Conservation (phyloP, 805 yeast species). For the Tetrapisispora namnaoensis region DNA sequence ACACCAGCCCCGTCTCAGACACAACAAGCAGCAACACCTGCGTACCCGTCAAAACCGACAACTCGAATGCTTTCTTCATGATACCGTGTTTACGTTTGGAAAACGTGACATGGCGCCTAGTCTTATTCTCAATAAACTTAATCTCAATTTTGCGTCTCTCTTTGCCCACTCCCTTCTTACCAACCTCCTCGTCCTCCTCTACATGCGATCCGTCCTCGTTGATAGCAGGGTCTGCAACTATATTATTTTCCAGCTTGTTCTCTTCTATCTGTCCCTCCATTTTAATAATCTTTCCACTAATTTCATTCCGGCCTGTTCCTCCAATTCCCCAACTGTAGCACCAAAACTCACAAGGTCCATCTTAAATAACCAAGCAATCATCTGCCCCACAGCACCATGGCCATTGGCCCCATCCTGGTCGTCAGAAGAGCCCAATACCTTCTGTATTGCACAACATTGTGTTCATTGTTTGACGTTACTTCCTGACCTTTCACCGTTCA, state of each 20-base stretch:
- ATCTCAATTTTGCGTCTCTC: constrained; percentile 88
- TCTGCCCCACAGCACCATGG: no score
- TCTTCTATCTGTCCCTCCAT: neutral
- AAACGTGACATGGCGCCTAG: constrained; percentile 93
- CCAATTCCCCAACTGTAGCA: no score
- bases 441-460: no score
- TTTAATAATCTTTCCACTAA: neutral
- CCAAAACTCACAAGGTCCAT: no score
- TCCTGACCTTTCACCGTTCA: no score
- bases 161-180: constrained; percentile 19
- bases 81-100: constrained; percentile 97
- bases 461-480: no score
- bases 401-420: no score
- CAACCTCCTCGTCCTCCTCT: neutral
- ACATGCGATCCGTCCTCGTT: neutral
- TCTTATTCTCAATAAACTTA: constrained; percentile 91
- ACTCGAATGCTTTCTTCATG: constrained; percentile 96
- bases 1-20: constrained; percentile 92
- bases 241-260: neutral
- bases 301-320: no score
- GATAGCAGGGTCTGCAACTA: neutral
- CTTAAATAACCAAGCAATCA: no score
- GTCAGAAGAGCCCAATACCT: no score
- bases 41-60: constrained; percentile 92
- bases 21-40: constrained; percentile 90